Conservation (phyloP, 768 basidiomycete genomes). For the Lactifluus subvellereus region DNA sequence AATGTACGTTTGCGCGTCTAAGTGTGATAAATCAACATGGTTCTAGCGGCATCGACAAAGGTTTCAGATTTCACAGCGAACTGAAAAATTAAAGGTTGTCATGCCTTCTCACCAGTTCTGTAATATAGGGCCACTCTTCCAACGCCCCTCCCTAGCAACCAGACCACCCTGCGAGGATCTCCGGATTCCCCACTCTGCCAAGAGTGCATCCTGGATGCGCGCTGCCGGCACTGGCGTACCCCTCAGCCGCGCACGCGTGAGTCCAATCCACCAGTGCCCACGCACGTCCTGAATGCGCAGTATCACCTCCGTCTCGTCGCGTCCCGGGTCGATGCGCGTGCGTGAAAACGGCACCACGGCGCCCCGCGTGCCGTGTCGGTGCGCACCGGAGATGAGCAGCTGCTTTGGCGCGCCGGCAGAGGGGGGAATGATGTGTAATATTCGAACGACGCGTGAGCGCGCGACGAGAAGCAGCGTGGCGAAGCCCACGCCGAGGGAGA, state of each 20-base stretch:
- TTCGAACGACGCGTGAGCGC: slow-evolving; percentile 23
- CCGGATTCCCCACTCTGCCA: slow-evolving; percentile 20
- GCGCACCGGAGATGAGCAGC: slow-evolving; percentile 18
- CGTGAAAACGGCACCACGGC: slow-evolving; percentile 16
- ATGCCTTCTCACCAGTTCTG: slow-evolving; percentile 5
- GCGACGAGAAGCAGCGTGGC: slow-evolving; percentile 18
- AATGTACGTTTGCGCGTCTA: background rate
- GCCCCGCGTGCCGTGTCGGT: slow-evolving; percentile 10
- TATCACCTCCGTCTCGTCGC: slow-evolving; percentile 22
- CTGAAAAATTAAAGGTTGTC: background rate
- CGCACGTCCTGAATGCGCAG: slow-evolving; percentile 21
- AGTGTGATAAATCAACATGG: background rate
- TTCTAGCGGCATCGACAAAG: background rate
- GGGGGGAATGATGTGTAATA: slow-evolving; percentile 20
- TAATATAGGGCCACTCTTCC: slow-evolving; percentile 18
- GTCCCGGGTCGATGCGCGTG: slow-evolving; percentile 20
- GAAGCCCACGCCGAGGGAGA: slow-evolving; percentile 20
- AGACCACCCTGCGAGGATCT: background rate
- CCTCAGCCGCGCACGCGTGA: slow-evolving; percentile 14
- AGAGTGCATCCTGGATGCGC: slow-evolving; percentile 17
- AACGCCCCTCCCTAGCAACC: slow-evolving; percentile 3
- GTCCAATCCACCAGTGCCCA: slow-evolving; percentile 25
- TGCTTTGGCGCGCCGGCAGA: slow-evolving; percentile 7
- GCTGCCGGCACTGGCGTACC: slow-evolving; percentile 6
- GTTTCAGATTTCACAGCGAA: background rate